Percentiles rank a stretch among this genome's conserved stretches.
Evolutionary conservation across 2,329 filamentous ascomycete species (phyloP).

Genomic region (Calonectria pauciramosa): DNA sequence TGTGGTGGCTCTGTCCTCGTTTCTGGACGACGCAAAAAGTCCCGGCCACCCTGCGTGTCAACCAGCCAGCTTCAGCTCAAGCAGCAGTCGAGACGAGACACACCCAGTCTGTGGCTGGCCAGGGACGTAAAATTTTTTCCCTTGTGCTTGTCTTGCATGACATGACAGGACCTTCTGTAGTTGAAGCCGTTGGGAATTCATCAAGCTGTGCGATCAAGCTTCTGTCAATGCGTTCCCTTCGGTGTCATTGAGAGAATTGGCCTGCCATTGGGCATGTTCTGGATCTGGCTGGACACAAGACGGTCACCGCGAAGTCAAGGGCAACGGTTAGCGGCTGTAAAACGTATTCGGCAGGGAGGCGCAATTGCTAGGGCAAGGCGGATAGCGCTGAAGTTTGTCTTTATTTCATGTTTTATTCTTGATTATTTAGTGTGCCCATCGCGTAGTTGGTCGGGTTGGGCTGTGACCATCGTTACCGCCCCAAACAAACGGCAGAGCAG

Average conservation of each 20-base stretch:
- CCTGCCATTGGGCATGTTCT: not conserved
- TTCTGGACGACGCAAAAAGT: conserved; percentile 16
- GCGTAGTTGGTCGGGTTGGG: conserved; percentile 42
- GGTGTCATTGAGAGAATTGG: not conserved
- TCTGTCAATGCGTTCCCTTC: conserved; percentile 4
- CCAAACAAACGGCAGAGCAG: conserved; percentile 34
- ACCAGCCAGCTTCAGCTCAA: conserved; percentile 16
- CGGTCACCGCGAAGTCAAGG: conserved; percentile 5
- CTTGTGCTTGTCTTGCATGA: not conserved
- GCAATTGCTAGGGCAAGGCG: conserved; percentile 36
- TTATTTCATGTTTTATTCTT: conserved; percentile 23
- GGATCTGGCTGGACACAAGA: not conserved
- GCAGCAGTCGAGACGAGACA: conserved; percentile 22
- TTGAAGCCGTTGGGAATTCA: not conserved
- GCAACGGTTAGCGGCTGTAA: conserved; percentile 38
- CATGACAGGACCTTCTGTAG: not conserved
- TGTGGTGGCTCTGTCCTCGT: conserved; percentile 14
- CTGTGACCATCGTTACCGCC: conserved; percentile 43
- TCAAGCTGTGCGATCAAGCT: conserved; percentile 4
- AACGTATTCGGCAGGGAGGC: conserved; percentile 42
- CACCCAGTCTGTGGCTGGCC: conserved; percentile 3
- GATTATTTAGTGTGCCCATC: conserved; percentile 44
- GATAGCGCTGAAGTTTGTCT: conserved; percentile 24
- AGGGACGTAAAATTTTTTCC: conserved; percentile 10
- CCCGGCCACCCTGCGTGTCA: conserved; percentile 22